Base-by-base conservation (phyloP, 2,329 filamentous ascomycete genomes). In the Parasarocladium wereldwijsianum region DNA sequence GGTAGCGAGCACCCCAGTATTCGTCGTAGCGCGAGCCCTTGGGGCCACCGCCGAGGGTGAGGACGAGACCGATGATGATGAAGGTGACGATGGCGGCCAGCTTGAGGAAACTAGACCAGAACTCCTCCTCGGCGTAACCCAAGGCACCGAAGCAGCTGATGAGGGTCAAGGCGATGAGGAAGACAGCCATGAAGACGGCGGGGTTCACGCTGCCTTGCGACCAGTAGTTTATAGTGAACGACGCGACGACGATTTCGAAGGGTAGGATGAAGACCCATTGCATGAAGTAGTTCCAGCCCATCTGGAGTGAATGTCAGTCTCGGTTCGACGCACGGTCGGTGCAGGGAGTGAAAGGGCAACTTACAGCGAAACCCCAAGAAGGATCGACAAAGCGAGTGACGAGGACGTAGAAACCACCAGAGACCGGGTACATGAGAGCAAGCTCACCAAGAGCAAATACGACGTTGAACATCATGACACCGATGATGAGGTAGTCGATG, bases 361-460 rank as follows among this genome's bases (percentile, higher is more conserved):
- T 33, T 29, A 32, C 44, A 34, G 63, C 63, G 29, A 66, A 67
- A 36, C 63, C 63, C 57, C 67, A 73, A 1, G 70, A 65, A 16
- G 69, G 69, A 44, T 71, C 69, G 37, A 75, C 64, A 43, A 75
- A 75, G 31, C 70, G 68, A 33, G 59, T 58, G 17, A 64, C 66
- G 51, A 71, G 74, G 16, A 65, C 67, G 42, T 70, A 73, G 57
- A 75, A 75, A 38, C 66, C 67, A 47, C 70, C 70, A 42, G 67
- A 70, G 43, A 74, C 61, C 11, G 70, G 70, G 37, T 65, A 75
- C 56, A 73, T 62, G 42, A 73, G 63, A 34, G 69, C 66, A 30
- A 75, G 50, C 44, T 75, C 70, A 39, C 68, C 70, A 29, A 75
- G 61, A 34, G 70, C 69, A 43, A 67, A 67, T 36, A 73, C 60